Base-by-base conservation (phyloP, 208 protist genomes). In the Wallacemonas rigidus region DNA sequence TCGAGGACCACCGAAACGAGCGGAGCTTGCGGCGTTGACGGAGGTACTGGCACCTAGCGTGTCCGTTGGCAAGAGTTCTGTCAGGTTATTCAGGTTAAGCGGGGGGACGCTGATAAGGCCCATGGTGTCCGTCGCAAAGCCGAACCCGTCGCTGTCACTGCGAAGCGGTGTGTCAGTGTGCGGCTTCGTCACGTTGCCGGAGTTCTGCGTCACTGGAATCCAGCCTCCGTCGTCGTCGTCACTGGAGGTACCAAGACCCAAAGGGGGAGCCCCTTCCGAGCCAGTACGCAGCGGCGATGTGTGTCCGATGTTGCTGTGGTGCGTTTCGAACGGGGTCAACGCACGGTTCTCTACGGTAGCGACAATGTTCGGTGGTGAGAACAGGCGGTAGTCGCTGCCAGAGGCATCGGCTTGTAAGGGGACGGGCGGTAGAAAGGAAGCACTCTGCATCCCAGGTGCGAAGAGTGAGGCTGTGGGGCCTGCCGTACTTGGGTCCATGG, bases 311-410 rank as follows among this genome's bases (percentile, higher is more conserved):
- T 12, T 12, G 45, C 45, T 6, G 45, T 50, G 45, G 12, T 50
- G 45, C 45, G 12, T 12, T 6, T 50, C 45, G 45, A 12, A 50
- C 45, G 45, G 45, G 4, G 60, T 8, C 60, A 65, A 17, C 40
- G 60, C 60, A 15, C 5, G 60, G 60, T 65, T 65, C 43, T 65
- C 60, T 36, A 51, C 60, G n/a, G 60, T 65, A 4, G 60, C 60
- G 43, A 36, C 12, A n/a, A 65, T 38, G 40, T 45, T 65, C 12
- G 60, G 60, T 26, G 60, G 60, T 0, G 60, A 65, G 43, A 65
- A 65, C 41, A 65, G 60, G 43, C 60, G 36, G 7, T 53, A 45
- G 26, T 65, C 60, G 7, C 17, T 15, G 17, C 39, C n/a, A 45
- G 60, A 65, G 6, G n/a, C 60, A 4, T 65, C 60, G 43, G 44